Conservation (phyloP, 2,329 filamentous ascomycete genomes). For the Aspergillus sp. region DNA sequence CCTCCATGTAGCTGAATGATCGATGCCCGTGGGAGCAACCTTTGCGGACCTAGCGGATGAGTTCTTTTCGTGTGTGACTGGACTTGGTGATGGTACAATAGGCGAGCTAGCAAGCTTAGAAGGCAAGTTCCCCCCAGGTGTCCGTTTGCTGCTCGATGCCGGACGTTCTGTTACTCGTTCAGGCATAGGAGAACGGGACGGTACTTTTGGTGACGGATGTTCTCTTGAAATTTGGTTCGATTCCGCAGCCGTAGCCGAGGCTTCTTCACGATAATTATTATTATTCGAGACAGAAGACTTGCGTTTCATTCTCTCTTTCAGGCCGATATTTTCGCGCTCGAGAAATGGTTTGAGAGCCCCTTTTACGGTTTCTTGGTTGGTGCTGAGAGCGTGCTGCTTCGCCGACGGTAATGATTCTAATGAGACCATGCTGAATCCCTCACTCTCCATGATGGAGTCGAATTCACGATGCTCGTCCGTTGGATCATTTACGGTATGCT, state of each 20-base stretch:
- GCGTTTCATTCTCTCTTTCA: constrained; percentile 19
- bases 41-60: constrained; percentile 24
- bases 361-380: constrained; percentile 22
- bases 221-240: constrained; percentile 7
- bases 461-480: constrained; percentile 43
- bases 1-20: constrained; percentile 13
- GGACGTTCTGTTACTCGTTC: neutral
- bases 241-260: constrained; percentile 9
- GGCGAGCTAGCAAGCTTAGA: too few species aligned
- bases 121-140: too few species aligned
- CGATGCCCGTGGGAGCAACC: constrained; percentile 33
- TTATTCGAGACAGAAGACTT: constrained; percentile 19
- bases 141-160: neutral
- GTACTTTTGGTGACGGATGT: neutral
- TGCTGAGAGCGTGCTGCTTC: constrained; percentile 36
- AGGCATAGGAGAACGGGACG: neutral
- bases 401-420: constrained; percentile 50
- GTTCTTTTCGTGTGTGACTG: neutral
- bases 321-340: constrained; percentile 21
- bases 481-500: constrained; percentile 22
- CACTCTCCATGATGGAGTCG: constrained; percentile 54
- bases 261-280: constrained; percentile 10
- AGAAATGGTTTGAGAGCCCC: constrained; percentile 21
- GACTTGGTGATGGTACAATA: too few species aligned
- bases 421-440: constrained; percentile 56